Evolutionary conservation across 2,329 filamentous ascomycete species (phyloP), one percentile per base, ranked within the genome.

Genomic region (Talaromyces rugulosus): DNA sequence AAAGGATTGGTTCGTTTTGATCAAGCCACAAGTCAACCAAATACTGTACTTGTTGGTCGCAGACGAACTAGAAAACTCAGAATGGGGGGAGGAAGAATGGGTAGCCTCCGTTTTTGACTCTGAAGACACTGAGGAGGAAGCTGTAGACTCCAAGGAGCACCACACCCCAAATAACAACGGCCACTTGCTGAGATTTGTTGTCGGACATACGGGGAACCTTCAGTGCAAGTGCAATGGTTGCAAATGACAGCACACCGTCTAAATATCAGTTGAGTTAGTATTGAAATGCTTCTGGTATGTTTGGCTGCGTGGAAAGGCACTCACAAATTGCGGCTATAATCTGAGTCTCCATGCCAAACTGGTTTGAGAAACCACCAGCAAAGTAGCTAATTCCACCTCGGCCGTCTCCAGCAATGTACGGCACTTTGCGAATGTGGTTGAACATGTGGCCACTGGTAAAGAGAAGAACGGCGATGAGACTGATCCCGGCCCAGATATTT

Each of bases 371-470:
- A 0, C 95, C 94, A 44, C 84, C 84, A 4, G 94, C 91, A 76
- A 99, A 95, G 76, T 98, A 98, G 72, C 80, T 90, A 65, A 99
- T 86, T 5, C 92, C 92, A 18, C 95, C 95, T 60, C 85, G 87
- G 42, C 92, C 91, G 73, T 98, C 88, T 50, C 89, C 90, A 50
- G 87, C 83, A 34, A 98, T 92, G 70, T 99, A 99, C 2, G 95
- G 95, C 2, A 96, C 91, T 75, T 95, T 94, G 69, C 96, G 87
- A 72, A 99, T 99, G 73, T 97, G 93, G 77, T 98, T 99, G 84
- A 96, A 99, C 96, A 99, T 99, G 78, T 98, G 93, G 44, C 95
- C 96, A 69, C 90, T 95, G 54, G 90, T 97, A 79, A 98, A 99
- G 62, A 97, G 82, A 50, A 99, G 85, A 65, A 99, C 93, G 14